Evolutionary conservation across 108 stramenopile species (phyloP).

Genomic region (Cyclotella choctawhatcheeana): DNA sequence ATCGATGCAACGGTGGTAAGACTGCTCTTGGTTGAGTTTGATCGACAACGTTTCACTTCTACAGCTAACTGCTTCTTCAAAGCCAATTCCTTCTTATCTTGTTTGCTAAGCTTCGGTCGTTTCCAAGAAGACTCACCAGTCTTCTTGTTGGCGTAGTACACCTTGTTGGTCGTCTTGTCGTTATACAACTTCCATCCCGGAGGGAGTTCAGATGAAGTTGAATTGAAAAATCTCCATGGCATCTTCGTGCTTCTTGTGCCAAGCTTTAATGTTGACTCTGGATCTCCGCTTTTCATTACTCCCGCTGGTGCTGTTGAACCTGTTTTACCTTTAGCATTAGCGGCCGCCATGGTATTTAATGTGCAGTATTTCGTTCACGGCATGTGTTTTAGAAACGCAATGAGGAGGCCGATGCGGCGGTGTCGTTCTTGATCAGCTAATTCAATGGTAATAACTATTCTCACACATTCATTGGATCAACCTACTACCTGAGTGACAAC

Average conservation of each 20-base stretch:
- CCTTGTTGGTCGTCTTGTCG: neutral
- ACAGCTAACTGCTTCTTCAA: neutral
- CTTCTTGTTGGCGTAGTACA: conserved; percentile 11
- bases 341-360: too few relatives aligned
- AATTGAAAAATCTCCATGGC: neutral
- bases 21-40: neutral
- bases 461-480: too few relatives aligned
- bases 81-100: neutral
- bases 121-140: neutral
- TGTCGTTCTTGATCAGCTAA: too few relatives aligned
- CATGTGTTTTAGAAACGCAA: too few relatives aligned
- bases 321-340: too few relatives aligned
- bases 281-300: neutral
- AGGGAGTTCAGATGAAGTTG: neutral
- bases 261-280: neutral
- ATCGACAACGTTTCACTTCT: neutral
- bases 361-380: too few relatives aligned
- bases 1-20: neutral
- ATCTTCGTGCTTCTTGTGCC: neutral
- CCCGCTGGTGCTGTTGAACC: too few relatives aligned
- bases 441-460: too few relatives aligned
- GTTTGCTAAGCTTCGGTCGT: neutral
- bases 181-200: conserved; percentile 6
- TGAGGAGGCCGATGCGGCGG: too few relatives aligned
- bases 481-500: too few relatives aligned